A percentile compares a stretch with the other conserved stretches of the same genome.
phyloP scores from a whole-genome alignment of 305 asterid species.

The Coffea humblotiana region DNA sequence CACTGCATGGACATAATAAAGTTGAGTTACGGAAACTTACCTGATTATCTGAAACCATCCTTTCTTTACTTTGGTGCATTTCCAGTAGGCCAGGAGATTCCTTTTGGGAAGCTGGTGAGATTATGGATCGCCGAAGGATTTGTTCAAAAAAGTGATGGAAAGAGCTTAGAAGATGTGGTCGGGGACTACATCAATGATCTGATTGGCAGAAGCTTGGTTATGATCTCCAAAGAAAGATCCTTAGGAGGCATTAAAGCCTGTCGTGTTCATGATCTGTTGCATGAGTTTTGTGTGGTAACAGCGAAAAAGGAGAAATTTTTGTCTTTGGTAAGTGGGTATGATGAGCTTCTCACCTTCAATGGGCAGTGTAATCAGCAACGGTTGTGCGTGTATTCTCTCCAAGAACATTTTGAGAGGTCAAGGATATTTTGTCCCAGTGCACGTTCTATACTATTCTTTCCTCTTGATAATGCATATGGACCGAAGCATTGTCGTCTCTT shows the following conservation, averaged over 20 bases:
- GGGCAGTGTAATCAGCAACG: neutral
- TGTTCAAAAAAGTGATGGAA: neutral
- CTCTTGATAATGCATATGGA: neutral
- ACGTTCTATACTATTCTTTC: neutral
- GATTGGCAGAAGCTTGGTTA: neutral
- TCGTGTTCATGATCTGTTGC: constrained; percentile 13
- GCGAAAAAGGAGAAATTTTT: neutral
- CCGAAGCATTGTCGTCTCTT: neutral
- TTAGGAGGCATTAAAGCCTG: neutral
- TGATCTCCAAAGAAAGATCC: neutral
- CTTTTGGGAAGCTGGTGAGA: neutral
- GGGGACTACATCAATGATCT: neutral
- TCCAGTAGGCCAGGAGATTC: neutral
- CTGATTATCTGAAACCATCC: constrained; percentile 23
- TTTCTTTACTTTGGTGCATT: neutral
- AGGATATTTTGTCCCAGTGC: neutral
- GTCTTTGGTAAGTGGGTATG: neutral
- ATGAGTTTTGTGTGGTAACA: neutral
- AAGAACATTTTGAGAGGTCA: neutral
- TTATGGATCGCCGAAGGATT: neutral
- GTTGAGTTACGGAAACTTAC: constrained; percentile 23
- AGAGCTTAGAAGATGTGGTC: neutral
- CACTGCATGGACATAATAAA: constrained; percentile 18
- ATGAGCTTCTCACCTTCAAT: neutral
- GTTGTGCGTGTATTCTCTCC: neutral